phyloP scores from a whole-genome alignment of 2,329 filamentous ascomycete species.

The Phialocephala sp. region DNA sequence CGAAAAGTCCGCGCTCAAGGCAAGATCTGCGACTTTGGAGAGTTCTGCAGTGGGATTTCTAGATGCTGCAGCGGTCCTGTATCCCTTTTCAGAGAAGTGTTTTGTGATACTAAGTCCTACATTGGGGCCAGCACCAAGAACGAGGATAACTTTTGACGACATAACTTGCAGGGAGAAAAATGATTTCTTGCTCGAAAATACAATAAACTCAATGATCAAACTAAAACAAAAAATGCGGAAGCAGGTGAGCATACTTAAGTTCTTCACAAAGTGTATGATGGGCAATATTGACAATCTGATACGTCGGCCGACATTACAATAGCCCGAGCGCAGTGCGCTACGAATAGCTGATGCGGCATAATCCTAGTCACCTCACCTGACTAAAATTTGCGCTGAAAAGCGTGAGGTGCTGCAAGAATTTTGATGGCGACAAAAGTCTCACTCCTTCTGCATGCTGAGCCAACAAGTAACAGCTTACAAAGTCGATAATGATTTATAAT shows the following conservation, averaged over 20 bases:
- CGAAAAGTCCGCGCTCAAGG: constrained; percentile 43
- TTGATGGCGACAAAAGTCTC: background rate
- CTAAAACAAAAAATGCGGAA: background rate
- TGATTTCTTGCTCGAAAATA: background rate
- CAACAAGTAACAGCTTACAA: background rate
- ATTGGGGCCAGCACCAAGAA: constrained; percentile 51
- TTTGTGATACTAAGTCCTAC: constrained; percentile 45
- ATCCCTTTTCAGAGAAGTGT: constrained; percentile 48
- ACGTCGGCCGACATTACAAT: too few species aligned
- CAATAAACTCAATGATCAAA: too few species aligned
- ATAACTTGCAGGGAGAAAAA: constrained; percentile 24
- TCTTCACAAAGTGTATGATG: too few species aligned
- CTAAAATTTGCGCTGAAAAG: background rate
- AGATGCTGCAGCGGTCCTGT: constrained; percentile 48
- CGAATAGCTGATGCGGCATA: too few species aligned
- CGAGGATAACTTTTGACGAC: constrained; percentile 36
- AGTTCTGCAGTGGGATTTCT: constrained; percentile 39
- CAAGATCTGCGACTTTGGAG: constrained; percentile 43
- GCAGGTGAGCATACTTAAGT: background rate
- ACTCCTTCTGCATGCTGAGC: background rate
- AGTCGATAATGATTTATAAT: background rate
- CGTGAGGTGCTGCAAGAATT: background rate
- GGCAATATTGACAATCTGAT: too few species aligned
- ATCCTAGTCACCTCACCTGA: background rate
- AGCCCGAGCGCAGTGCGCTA: background rate